Conservation (phyloP, 176 grass and related monocot species). For the Ananas comosus region DNA sequence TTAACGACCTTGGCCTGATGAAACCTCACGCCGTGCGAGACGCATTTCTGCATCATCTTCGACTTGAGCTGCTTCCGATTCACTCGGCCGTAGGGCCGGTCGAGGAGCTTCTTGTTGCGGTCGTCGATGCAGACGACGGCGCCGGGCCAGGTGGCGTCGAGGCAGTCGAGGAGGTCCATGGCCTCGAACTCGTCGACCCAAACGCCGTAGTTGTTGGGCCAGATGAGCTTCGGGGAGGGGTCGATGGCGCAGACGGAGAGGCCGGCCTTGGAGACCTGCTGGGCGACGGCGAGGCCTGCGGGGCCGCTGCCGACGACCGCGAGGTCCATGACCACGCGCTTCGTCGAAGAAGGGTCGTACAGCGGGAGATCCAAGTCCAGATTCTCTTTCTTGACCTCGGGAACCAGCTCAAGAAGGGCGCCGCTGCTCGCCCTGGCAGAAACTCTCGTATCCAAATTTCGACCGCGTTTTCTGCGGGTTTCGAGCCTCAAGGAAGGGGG, state of each 20-base stretch:
- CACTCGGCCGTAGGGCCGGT: slow-evolving; percentile 64
- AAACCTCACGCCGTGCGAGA: slow-evolving; percentile 56
- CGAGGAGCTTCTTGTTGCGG: slow-evolving; percentile 37
- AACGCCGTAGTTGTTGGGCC: slow-evolving; percentile 95
- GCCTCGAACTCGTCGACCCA: slow-evolving; percentile 96
- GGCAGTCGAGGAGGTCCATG: slow-evolving; percentile 79
- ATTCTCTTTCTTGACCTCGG: slow-evolving; percentile 40
- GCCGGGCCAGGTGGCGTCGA: slow-evolving; percentile 63
- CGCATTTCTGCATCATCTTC: slow-evolving; percentile 77
- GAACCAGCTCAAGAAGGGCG: slow-evolving; percentile 39
- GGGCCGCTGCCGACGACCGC: slow-evolving; percentile 82
- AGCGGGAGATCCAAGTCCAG: slow-evolving; percentile 69
- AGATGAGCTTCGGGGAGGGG: slow-evolving; percentile 60
- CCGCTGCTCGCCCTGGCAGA: slow-evolving; percentile 13
- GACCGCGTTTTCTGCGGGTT: slow-evolving; percentile 11
- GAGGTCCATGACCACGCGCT: slow-evolving; percentile 52
- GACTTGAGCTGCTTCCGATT: slow-evolving; percentile 83
- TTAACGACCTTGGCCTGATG: slow-evolving; percentile 75
- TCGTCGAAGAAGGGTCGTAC: slow-evolving; percentile 71
- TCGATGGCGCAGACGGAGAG: slow-evolving; percentile 85
- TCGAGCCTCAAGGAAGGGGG: slow-evolving; percentile 17
- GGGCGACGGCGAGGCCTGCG: slow-evolving; percentile 74
- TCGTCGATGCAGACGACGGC: slow-evolving; percentile 59
- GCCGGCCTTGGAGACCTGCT: slow-evolving; percentile 76
- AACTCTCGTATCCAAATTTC: slow-evolving; percentile 11